phyloP scores from a whole-genome alignment of 371 early-diverging fungal genomes.

The Capillidium heterosporum region DNA sequence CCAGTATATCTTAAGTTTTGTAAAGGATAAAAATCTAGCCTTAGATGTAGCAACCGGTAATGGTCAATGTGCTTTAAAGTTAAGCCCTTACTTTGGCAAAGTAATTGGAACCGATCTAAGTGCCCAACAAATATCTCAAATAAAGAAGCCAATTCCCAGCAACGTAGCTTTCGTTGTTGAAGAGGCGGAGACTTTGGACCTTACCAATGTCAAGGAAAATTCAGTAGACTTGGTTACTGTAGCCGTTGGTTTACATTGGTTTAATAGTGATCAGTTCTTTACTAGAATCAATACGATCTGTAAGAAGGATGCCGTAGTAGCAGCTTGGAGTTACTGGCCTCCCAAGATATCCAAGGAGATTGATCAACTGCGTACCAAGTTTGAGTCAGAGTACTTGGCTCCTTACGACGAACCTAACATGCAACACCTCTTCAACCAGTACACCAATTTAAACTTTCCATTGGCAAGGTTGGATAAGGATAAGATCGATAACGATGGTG shows the following conservation, averaged over 20 bases:
- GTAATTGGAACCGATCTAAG: neutral
- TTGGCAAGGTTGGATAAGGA: too few species aligned
- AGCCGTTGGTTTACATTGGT: neutral
- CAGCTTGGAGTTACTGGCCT: neutral
- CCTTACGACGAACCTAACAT: neutral
- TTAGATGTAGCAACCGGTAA: neutral
- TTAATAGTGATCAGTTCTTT: neutral
- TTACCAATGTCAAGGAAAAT: neutral
- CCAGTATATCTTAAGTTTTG: too few species aligned
- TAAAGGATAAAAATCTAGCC: too few species aligned
- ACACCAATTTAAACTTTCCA: neutral
- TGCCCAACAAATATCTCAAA: neutral
- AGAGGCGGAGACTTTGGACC: neutral
- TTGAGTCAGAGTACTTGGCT: neutral
- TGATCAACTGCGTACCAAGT: neutral
- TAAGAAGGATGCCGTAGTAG: neutral
- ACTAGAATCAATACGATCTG: neutral
- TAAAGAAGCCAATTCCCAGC: neutral
- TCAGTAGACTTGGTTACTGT: neutral
- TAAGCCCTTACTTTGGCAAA: neutral
- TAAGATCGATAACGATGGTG: too few species aligned
- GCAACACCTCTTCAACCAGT: neutral
- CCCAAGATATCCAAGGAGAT: neutral
- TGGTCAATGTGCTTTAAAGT: neutral
- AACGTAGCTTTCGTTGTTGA: neutral